Conservation (phyloP, 2,329 filamentous ascomycete genomes). For the Pseudonectria foliicola region DNA sequence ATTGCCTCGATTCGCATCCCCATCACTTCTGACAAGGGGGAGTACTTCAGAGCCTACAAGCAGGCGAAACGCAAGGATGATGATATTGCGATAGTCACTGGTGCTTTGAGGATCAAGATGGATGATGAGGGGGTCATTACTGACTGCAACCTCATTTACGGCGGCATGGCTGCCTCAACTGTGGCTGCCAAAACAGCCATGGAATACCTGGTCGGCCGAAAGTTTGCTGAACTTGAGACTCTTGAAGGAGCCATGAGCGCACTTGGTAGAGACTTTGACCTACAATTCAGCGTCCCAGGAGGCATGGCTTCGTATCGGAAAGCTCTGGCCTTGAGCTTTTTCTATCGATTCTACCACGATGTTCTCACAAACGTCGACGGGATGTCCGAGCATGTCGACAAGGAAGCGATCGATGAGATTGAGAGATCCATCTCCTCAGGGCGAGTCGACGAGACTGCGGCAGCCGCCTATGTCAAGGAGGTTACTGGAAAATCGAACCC, state of each 20-base stretch:
- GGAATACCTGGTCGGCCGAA: conserved; percentile 67
- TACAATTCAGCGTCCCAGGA: conserved; percentile 84
- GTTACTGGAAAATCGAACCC: conserved; percentile 79
- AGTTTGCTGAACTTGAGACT: conserved; percentile 71
- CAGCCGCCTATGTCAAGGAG: conserved; percentile 71
- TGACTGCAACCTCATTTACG: conserved; percentile 77
- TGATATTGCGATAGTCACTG: conserved; percentile 95
- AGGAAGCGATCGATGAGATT: conserved; percentile 74
- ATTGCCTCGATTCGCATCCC: conserved; percentile 87
- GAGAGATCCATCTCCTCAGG: conserved; percentile 78
- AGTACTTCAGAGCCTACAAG: conserved; percentile 87
- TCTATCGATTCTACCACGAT: conserved; percentile 96
- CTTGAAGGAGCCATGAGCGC: conserved; percentile 86
- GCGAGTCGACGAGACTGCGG: conserved; percentile 66
- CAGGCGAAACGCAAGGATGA: conserved; percentile 97
- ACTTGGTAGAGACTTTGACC: conserved; percentile 81
- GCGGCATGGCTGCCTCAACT: conserved; percentile 90
- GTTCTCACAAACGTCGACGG: conserved; percentile 57
- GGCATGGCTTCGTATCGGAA: conserved; percentile 97
- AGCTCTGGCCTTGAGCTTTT: conserved; percentile 84
- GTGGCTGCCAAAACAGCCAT: conserved; percentile 77
- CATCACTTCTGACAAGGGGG: conserved; percentile 63
- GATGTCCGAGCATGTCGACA: conserved; percentile 47
- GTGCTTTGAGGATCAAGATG: conserved; percentile 69
- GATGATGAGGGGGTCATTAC: conserved; percentile 63